Evolutionary conservation across 2,329 filamentous ascomycete species (phyloP), one percentile per base, ranked within the genome.

Genomic region (Trichophyton benhamiae): DNA sequence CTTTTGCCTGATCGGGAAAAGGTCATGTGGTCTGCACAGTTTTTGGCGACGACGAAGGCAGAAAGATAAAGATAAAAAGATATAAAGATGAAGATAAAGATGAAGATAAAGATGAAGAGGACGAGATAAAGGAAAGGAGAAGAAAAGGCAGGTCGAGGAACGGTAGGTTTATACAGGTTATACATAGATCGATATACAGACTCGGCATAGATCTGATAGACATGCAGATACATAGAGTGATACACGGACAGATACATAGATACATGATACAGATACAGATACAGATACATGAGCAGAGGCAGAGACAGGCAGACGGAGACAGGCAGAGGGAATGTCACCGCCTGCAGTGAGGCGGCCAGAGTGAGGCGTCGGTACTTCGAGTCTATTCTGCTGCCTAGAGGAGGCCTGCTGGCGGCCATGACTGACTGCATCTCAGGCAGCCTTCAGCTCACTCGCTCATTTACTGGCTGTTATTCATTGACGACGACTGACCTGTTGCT

Each of bases 301-400:
- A 30, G 27, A 27, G 25, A 27, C 6, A 27, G 25, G 25, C 17
- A 20, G 17, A 33, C 3, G 8, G 41, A n/a, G 13, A n/a, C 6
- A n/a, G 41, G n/a, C 8, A 9, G 22, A 17, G 17, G 17, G n/a
- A 17, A 58, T 44, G 55, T 58, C 57, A 58, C 57, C 20, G 57
- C 36, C 57, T 27, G 27, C 22, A 38, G 57, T 44, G 57, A 58
- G 57, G 57, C 57, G 44, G 57, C 33, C n/a, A n/a, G 20, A 58
- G 33, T 58, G 57, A 58, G 57, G 33, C 57, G 57, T 41, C 33
- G 9, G 33, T 38, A 38, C 33, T 13, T 38, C 33, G 17, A 58
- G 57, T 33, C 20, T 58, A 58, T 36, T 4, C 36, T 25, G 42
- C 41, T 17, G n/a, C 41, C 41, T n/a, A 44, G 41, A 15, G 13